phyloP scores from a whole-genome alignment of 768 basidiomycete species.

The Pluteus cervinus region DNA sequence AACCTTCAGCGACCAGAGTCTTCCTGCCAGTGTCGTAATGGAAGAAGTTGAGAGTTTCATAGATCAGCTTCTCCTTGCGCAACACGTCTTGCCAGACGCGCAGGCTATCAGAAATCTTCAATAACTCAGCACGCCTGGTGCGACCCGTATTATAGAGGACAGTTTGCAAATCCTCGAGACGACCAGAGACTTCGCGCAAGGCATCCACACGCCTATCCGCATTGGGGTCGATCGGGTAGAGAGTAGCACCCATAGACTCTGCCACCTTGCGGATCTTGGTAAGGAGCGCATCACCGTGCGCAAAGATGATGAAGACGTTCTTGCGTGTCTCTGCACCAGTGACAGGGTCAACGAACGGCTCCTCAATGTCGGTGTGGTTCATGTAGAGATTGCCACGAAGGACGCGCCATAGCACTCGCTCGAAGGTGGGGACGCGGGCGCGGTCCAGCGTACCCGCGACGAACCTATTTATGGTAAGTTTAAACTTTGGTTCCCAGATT shows the following conservation, averaged over 20 bases:
- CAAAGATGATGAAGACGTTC: conserved; percentile 99
- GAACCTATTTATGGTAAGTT: conserved; percentile 47
- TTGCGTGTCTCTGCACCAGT: conserved; percentile 85
- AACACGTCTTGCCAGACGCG: conserved; percentile 93
- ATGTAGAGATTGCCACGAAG: conserved; percentile 97
- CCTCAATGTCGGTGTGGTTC: conserved; percentile 94
- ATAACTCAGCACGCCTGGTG: conserved; percentile 76
- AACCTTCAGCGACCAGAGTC: conserved; percentile 95
- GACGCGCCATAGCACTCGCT: conserved; percentile 97
- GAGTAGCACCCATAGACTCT: conserved; percentile 97
- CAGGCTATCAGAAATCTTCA: conserved; percentile 79
- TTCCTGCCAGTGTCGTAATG: conserved; percentile 92
- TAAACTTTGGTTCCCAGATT: background rate
- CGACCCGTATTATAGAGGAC: conserved; percentile 86
- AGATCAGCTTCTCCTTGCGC: conserved; percentile 91
- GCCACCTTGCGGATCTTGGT: conserved; percentile 97
- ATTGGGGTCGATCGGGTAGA: conserved; percentile 95
- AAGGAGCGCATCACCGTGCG: conserved; percentile 87
- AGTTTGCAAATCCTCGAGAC: conserved; percentile 87
- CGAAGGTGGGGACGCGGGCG: conserved; percentile 84
- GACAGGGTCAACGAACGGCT: conserved; percentile 85
- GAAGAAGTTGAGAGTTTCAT: conserved; percentile 92
- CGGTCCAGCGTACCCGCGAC: conserved; percentile 97
- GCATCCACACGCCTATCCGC: conserved; percentile 88
- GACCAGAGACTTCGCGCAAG: conserved; percentile 79